Base-by-base conservation (phyloP, 495 filamentous ascomycete genomes). In the Penicillium alfredii region DNA sequence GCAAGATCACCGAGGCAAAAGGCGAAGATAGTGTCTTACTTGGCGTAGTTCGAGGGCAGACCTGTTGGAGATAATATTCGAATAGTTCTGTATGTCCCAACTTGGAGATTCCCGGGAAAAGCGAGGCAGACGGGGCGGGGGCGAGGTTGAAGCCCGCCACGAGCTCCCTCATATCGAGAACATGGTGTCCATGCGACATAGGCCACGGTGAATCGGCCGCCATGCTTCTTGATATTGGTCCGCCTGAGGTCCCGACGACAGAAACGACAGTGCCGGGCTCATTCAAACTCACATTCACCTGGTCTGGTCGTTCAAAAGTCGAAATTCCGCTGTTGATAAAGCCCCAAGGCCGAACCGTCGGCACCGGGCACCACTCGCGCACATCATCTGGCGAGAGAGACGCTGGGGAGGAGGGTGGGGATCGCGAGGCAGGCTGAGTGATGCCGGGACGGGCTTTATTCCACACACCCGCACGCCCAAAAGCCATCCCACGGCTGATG, bases 401-500 rank as follows among this genome's bases (percentile, higher is more conserved):
- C 9, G 42, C 19, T 1, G 54, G 32, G 7, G 42, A 35, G 34
- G 39, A 14, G 20, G 38, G 33, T 12, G 49, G 41, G 33, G 29
- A n/a, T n/a, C n/a, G n/a, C n/a, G n/a, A n/a, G n/a, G n/a, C n/a
- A n/a, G n/a, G n/a, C n/a, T n/a, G n/a, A n/a, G n/a, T n/a, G n/a
- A n/a, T n/a, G n/a, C n/a, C 40, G 13, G 40, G 20, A 15, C 42
- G 42, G 19, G 50, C 35, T 44, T 70, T 70, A 38, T 44, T 66
- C 64, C 64, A 68, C 15, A 65, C 56, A 18, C 66, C 66, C 5
- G 63, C 56, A 20, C 66, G 54, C 1, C 66, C 66, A 53, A 70
- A 70, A 9, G 66, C 66, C 30, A 61, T 42, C 14, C 66, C 66
- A 5, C 64, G 66, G 43, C 61, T 66, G 32, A 39, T 39, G 33